These are phyloP conservation scores for Vitis rupestris DNA, from an alignment of 164 flowering plant genomes.

Conservation along the genomic window DNA sequence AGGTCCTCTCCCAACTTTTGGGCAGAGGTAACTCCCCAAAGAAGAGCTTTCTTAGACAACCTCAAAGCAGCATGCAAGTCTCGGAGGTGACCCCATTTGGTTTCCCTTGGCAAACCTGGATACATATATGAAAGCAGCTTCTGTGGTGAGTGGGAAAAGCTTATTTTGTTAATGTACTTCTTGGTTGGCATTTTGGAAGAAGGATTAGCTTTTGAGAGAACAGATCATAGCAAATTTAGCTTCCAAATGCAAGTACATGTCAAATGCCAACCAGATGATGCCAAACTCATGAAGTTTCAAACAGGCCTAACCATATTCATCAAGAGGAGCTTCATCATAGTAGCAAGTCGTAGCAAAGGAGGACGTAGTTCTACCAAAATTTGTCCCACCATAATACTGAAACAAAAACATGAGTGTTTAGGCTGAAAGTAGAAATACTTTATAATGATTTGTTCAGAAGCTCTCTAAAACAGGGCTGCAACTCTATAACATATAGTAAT, in stretches of 20 bases:
- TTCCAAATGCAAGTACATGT: too few species aligned
- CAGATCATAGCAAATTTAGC: too few species aligned
- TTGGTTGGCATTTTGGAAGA: too few species aligned
- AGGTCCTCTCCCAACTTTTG: constrained; percentile 22
- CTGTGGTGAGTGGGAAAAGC: too few species aligned
- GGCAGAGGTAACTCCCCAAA: constrained; percentile 35
- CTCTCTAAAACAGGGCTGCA: constrained; percentile 4
- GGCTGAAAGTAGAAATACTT: too few species aligned
- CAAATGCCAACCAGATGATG: too few species aligned
- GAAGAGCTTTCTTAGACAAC: constrained; percentile 56
- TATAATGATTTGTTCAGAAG: too few species aligned
- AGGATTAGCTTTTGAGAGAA: too few species aligned
- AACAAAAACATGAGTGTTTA: too few species aligned
- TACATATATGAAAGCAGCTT: neutral
- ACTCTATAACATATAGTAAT: constrained; percentile 57
- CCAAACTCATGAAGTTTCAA: neutral
- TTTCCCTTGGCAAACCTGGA: constrained; percentile 54
- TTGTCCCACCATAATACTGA: constrained; percentile 57
- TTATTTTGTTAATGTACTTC: too few species aligned
- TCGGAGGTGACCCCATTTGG: constrained; percentile 66
- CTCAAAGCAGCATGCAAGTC: constrained; percentile 63
- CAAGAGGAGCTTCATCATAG: constrained; percentile 68
- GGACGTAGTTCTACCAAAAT: constrained; percentile 49
- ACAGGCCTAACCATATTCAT: constrained; percentile 41
- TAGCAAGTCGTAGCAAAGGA: constrained; percentile 50